Base-by-base conservation (phyloP, 2,329 filamentous ascomycete genomes). In the Knoxdaviesia proteae region DNA sequence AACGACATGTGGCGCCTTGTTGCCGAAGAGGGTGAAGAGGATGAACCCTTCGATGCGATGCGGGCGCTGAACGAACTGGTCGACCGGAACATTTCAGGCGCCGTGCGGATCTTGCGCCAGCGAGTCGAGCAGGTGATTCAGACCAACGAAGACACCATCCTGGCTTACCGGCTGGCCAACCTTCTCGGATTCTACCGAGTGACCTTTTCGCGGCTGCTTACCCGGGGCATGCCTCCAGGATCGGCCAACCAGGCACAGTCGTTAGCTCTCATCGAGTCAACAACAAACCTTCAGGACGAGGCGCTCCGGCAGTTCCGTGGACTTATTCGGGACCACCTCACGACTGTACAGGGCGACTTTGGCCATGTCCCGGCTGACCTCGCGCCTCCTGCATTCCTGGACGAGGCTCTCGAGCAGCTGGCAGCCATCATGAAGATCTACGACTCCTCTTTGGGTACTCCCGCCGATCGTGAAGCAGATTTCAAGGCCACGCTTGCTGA, bases 91-190 rank as follows among this genome's bases (percentile, higher is more conserved):
- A 67, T 96, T 39, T 74, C 76, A 3, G 83, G 84, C 1, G 86
- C 88, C 4, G 76, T 80, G 35, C 74, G 84, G 29, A 74, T 87
- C n/a, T 60, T 96, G n/a, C 77, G 82, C 31, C 87, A 94, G 56
- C 72, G 88, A 33, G 76, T 92, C 42, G 87, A 94, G 57, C 82
- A 96, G 52, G 82, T 93, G 20, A 80, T 96, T 10, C 86, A 93
- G 52, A 82, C 81, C 47, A 88, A 94, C 55, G 87, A 94, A 51
- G 87, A 96, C 46, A 80, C 80, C 0, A 83, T 92, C 20, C 64
- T 86, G 40, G 79, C 84, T 34, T 98, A 94, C 63, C 90, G 86
- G 56, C 75, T 96, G 36, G 78, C 84, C 7, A 94, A 93, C 51
- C 65, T 98, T 1, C 68, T 96, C 37, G 77, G 74, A 36, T 98